Percentiles rank a stretch among this genome's conserved stretches.
Evolutionary conservation across 768 basidiomycete genomes (phyloP).

Genomic region (Chiua virens): DNA sequence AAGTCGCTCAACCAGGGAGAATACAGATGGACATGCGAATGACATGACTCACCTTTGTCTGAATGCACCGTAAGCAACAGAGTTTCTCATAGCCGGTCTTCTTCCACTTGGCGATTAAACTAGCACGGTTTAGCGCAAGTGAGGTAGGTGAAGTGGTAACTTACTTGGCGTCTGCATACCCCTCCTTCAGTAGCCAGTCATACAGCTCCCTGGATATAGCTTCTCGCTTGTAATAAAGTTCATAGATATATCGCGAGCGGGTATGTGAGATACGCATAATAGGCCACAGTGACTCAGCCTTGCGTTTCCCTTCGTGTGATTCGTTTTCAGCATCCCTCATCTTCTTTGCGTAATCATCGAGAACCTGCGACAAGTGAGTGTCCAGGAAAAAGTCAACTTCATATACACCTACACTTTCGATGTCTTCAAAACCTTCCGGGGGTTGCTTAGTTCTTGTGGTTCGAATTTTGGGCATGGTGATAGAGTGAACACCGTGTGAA

Average conservation of each 20-base stretch:
- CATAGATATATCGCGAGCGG: constrained; percentile 94
- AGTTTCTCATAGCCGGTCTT: constrained; percentile 98
- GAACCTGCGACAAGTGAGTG: constrained; percentile 54
- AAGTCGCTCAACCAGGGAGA: constrained; percentile 8
- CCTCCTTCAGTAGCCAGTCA: constrained; percentile 97
- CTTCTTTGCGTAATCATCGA: constrained; percentile 98
- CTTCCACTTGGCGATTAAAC: constrained; percentile 99
- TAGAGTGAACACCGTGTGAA: constrained; percentile 19
- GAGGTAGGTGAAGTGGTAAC: constrained; percentile 30
- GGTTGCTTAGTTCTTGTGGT: constrained; percentile 92
- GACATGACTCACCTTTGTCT: constrained; percentile 66
- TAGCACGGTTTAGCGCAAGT: constrained; percentile 32
- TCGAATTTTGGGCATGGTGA: constrained; percentile 86
- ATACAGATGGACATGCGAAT: constrained; percentile 2
- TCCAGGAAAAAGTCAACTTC: background rate
- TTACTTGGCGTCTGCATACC: constrained; percentile 95
- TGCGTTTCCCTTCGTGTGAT: constrained; percentile 96
- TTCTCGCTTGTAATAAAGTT: constrained; percentile 98
- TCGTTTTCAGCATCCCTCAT: constrained; percentile 99
- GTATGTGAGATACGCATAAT: constrained; percentile 99
- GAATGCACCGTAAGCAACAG: constrained; percentile 95
- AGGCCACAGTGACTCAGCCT: constrained; percentile 90
- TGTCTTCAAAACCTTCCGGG: constrained; percentile 95
- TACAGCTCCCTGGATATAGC: constrained; percentile 91
- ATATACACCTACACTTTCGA: constrained; percentile 60